Evolutionary conservation across 345 rosid genomes (phyloP).

Genomic region (Punica granatum): DNA sequence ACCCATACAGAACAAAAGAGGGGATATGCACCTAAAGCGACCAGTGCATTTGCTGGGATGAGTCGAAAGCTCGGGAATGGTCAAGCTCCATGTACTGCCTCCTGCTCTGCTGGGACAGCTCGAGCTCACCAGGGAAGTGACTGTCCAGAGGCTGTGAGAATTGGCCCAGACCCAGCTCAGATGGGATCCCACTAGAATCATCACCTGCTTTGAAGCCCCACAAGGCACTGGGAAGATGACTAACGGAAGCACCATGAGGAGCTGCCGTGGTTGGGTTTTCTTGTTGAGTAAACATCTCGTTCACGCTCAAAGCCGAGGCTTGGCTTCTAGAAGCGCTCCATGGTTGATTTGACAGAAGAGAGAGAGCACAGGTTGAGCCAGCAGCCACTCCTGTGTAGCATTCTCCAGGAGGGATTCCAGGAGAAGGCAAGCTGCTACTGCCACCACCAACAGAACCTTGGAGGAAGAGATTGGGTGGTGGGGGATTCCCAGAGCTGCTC

Average conservation of each 20-base stretch:
- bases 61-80: slow-evolving; percentile 45
- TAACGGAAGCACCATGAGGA: slow-evolving; percentile 28
- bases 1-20: not conserved
- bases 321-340: slow-evolving; percentile 41
- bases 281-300: slow-evolving; percentile 13
- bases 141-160: slow-evolving; percentile 31
- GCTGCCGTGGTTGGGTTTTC: slow-evolving; percentile 28
- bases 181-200: slow-evolving; percentile 28
- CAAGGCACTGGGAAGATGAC: slow-evolving; percentile 40
- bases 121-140: slow-evolving; percentile 40
- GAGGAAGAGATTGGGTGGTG: slow-evolving; percentile 35
- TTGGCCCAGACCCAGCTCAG: slow-evolving; percentile 47
- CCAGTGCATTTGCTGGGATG: slow-evolving; percentile 63
- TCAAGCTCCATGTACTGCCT: slow-evolving; percentile 53
- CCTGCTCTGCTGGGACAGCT: slow-evolving; percentile 44
- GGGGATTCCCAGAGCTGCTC: slow-evolving; percentile 30
- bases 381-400: slow-evolving; percentile 52
- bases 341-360: slow-evolving; percentile 99
- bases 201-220: slow-evolving; percentile 35
- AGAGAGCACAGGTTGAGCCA: slow-evolving; percentile 95
- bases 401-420: slow-evolving; percentile 50
- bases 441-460: slow-evolving; percentile 40
- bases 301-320: slow-evolving; percentile 27
- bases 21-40: slow-evolving; percentile 33
- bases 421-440: slow-evolving; percentile 41